These are phyloP conservation scores for Linnemannia schmuckeri DNA, from an alignment of 192 early-diverging fungal species.

Conservation along the genomic window DNA sequence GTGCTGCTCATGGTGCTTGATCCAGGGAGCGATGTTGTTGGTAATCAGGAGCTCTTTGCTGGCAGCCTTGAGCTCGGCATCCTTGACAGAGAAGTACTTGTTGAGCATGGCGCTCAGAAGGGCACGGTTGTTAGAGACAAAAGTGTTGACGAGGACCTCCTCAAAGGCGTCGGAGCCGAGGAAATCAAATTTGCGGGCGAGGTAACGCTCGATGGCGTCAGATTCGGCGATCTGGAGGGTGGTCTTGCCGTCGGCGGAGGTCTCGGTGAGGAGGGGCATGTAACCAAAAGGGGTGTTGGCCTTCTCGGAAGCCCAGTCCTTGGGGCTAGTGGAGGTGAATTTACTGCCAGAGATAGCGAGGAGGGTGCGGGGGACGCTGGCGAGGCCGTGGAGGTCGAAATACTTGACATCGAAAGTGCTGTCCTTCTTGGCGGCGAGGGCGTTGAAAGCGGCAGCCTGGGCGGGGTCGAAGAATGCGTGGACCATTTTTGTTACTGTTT, in stretches of 20 bases:
- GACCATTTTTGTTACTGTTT: constrained; percentile 1
- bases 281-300: constrained; percentile 55
- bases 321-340: constrained; percentile 39
- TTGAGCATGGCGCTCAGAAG: neutral
- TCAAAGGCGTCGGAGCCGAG: constrained; percentile 43
- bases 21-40: neutral
- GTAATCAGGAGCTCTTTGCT: constrained; percentile 15
- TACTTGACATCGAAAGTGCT: constrained; percentile 23
- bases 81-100: constrained; percentile 13
- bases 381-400: constrained; percentile 26
- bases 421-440: neutral
- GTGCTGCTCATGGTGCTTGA: constrained; percentile 57
- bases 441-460: constrained; percentile 10
- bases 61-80: constrained; percentile 15
- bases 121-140: constrained; percentile 23
- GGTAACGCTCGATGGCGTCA: constrained; percentile 61
- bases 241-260: constrained; percentile 31
- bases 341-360: constrained; percentile 55
- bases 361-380: constrained; percentile 20
- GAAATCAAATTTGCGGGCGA: constrained; percentile 56
- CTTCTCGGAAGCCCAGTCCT: constrained; percentile 59
- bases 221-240: constrained; percentile 57
- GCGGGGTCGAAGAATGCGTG: constrained; percentile 20
- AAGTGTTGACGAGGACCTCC: constrained; percentile 46
- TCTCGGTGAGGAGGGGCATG: constrained; percentile 64